Base-by-base conservation (phyloP, 352 stramenopile species). In the Globisporangium splendens region DNA sequence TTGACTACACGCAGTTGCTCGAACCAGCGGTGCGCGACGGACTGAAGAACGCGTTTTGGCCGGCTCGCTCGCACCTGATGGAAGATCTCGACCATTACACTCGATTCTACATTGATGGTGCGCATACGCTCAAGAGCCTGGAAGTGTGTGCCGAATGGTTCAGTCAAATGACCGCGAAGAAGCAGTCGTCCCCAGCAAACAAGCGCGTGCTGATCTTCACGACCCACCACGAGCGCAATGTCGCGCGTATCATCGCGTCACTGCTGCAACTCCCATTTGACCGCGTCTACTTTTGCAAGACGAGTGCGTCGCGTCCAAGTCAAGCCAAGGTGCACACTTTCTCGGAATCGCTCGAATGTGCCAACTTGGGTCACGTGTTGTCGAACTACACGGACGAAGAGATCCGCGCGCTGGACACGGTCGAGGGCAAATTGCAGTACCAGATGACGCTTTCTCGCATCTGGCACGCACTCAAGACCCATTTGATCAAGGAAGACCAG, bases 31-130 rank as follows among this genome's bases (percentile, higher is more conserved):
- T 91, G 39, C 64, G 66, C 10, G 54, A 74, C 46, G 87, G 75
- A 2, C 70, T 94, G 8, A 63, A 69, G 43, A 48, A 70, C n/a
- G 83, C 75, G 15, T 89, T 88, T 49, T 97, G 85, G 87, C 86
- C 86, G 11, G 89, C 79, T 13, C 73, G 89, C 46, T 79, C 82
- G 43, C 89, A 97, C 49, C 5, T 77, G 17, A 71, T 88, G 59
- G 60, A 86, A 20, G 71, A 86, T 35, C 52, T 70, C 44, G 61
- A 50, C 6, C 54, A 77, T 57, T 54, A 67, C 31, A 73, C 73
- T 56, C 56, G 64, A 2, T 93, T 89, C 56, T 91, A 87, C 66
- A 81, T 97, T 18, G 90, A 97, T 62, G 90, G 90, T 21, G 90
- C 88, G 8, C 90, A 97, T 72, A 97, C 90, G 41, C 56, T 86